Base-by-base conservation (phyloP, 2,329 filamentous ascomycete genomes). In the Cladosporium halotolerans region DNA sequence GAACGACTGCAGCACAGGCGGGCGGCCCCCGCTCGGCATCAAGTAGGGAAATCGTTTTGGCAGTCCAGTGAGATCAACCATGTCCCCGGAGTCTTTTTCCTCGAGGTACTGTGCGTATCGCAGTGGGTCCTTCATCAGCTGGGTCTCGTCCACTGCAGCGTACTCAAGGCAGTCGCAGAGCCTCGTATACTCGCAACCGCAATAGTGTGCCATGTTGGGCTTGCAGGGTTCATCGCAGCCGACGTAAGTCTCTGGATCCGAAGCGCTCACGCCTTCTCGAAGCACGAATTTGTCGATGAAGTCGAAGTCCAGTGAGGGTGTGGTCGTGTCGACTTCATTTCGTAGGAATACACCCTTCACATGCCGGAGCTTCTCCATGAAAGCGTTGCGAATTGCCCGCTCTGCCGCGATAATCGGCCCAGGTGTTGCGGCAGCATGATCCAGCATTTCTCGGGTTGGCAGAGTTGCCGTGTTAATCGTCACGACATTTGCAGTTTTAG, bases 151-250 rank as follows among this genome's bases (percentile, higher is more conserved):
- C 0, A 80, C 72, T 0, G 73, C 76, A 9, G 83, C 79, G 19
- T 80, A 83, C n/a, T 80, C 76, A 0, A 90, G 76, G 58, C 88
- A 93, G 9, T 78, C 74, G 64, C 89, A 95, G 19, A 71, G 74
- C 36, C 68, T 66, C 0, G 73, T 75, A 60, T 83, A 88, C 64
- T 86, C 83, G 64, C 88, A 91, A 0, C 76, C 74, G 16, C 74
- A 70, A 45, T 64, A 56, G 0, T 68, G 66, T 3, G 82, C 78
- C 62, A 79, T 76, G 46, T 81, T 76, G 2, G 79, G 71, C 1
- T 63, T 68, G 63, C 89, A 95, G 8, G 58, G 59, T 44, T 79
- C 71, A 3, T 56, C 52, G 65, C 89, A 95, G 2, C 88, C 88
- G 52, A 76, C 78, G 57, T 83, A 79, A 52, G 88, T 86, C 28